Conservation (phyloP, 2,329 filamentous ascomycete genomes). For the Metarhizium guizhouense region DNA sequence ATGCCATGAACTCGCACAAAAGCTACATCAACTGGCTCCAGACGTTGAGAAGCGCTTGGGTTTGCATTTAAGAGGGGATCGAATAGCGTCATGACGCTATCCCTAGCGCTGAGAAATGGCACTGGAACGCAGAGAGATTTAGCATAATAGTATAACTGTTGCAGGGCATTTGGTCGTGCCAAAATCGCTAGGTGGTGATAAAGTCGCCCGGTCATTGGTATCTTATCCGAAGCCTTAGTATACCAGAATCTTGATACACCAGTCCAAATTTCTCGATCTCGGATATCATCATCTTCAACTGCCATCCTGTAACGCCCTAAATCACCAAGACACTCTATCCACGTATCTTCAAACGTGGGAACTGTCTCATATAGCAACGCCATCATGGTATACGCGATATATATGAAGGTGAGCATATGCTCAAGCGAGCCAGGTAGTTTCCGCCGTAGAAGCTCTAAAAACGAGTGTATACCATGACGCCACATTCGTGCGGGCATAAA, state of each 20-base stretch:
- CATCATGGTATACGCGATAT: slow-evolving; percentile 85
- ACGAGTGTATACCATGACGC: slow-evolving; percentile 83
- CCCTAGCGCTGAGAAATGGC: slow-evolving; percentile 58
- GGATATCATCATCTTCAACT: slow-evolving; percentile 65
- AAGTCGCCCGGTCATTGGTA: slow-evolving; percentile 65
- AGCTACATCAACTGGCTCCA: slow-evolving; percentile 39
- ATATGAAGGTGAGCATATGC: slow-evolving; percentile 87
- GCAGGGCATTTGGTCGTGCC: slow-evolving; percentile 57
- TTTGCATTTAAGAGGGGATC: slow-evolving; percentile 38
- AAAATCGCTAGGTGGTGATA: slow-evolving; percentile 85
- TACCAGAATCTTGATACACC: slow-evolving; percentile 78
- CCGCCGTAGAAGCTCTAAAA: slow-evolving; percentile 67
- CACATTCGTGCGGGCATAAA: slow-evolving; percentile 92
- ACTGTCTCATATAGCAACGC: slow-evolving; percentile 80
- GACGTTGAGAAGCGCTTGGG: slow-evolving; percentile 13
- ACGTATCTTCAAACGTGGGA: slow-evolving; percentile 73
- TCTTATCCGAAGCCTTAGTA: slow-evolving; percentile 67
- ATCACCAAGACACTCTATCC: slow-evolving; percentile 90
- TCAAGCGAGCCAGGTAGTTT: slow-evolving; percentile 69
- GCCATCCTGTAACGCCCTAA: slow-evolving; percentile 80
- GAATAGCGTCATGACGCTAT: slow-evolving; percentile 63
- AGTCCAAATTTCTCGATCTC: slow-evolving; percentile 74
- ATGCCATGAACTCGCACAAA: slow-evolving; percentile 58
- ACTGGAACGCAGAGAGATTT: slow-evolving; percentile 61
- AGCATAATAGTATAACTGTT: slow-evolving; percentile 64